Percentiles rank a stretch among this genome's conserved stretches.
Conservation (phyloP, 352 stramenopile species). For the Globisporangium viniferum region DNA sequence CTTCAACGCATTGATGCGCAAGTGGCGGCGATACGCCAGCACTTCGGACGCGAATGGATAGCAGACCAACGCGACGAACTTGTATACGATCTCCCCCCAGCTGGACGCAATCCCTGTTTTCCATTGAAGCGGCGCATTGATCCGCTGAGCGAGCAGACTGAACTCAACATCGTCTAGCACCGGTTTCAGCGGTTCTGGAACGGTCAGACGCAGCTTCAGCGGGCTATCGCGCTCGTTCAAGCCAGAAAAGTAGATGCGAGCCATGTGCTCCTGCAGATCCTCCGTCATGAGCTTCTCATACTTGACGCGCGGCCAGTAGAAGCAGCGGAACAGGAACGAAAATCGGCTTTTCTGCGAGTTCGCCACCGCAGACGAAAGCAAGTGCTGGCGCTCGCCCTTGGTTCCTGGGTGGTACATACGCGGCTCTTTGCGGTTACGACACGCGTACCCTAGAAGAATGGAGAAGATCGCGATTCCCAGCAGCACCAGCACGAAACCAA, state of each 20-base stretch:
- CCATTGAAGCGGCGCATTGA: conserved; percentile 63
- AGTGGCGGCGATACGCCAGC: conserved; percentile 59
- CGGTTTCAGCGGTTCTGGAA: conserved; percentile 49
- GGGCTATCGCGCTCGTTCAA: conserved; percentile 62
- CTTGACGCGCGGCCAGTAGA: conserved; percentile 71
- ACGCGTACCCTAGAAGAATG: conserved; percentile 70
- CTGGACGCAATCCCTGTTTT: conserved; percentile 41
- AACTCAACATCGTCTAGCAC: conserved; percentile 75
- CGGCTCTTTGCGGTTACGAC: conserved; percentile 65
- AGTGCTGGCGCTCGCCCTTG: conserved; percentile 61
- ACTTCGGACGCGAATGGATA: conserved; percentile 72
- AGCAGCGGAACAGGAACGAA: conserved; percentile 50
- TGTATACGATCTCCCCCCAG: conserved; percentile 61
- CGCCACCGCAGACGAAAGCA: conserved; percentile 54
- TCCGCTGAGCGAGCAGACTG: conserved; percentile 51
- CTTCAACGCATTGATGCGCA: conserved; percentile 77
- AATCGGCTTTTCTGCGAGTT: conserved; percentile 57
- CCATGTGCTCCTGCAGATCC: conserved; percentile 82
- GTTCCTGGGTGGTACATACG: conserved; percentile 44
- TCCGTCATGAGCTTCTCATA: conserved; percentile 79
- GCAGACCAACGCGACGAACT: conserved; percentile 55
- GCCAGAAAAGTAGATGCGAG: conserved; percentile 66
- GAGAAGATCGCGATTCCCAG: conserved; percentile 68
- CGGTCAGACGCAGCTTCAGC: conserved; percentile 55
- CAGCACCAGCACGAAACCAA: conserved; percentile 66